Conservation (phyloP, 2,329 filamentous ascomycete species). For the Fusarium coicis region DNA sequence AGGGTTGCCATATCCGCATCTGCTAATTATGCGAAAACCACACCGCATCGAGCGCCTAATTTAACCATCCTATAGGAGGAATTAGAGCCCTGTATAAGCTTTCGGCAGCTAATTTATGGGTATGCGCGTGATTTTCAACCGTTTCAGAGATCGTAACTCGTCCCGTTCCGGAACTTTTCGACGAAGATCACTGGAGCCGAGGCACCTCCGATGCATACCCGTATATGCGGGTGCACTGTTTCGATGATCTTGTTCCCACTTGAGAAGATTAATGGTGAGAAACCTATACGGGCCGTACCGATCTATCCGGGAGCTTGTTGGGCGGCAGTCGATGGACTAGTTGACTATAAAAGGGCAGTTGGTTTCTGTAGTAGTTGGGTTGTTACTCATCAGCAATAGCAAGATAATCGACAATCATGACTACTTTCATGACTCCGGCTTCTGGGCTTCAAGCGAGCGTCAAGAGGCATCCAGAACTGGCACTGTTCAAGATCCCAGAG, state of each 20-base stretch:
- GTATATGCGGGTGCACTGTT: not conserved
- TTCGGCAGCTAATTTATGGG: not conserved
- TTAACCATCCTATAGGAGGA: not conserved
- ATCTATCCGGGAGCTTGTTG: not conserved
- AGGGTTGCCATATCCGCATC: not conserved
- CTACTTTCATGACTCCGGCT: not conserved
- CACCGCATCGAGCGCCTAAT: not conserved
- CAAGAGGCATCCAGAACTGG: not conserved
- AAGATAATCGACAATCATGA: not conserved
- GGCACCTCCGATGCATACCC: not conserved
- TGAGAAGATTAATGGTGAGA: not conserved
- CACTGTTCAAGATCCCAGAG: slow-evolving; percentile 25
- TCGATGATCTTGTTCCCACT: not conserved
- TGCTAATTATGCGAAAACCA: not conserved
- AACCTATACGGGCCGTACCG: not conserved
- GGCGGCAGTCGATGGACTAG: not conserved
- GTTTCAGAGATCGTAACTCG: not conserved
- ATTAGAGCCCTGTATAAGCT: not conserved
- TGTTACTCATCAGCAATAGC: not conserved
- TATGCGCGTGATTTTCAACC: not conserved
- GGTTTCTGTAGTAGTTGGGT: not conserved
- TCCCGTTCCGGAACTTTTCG: not conserved
- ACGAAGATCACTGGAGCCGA: not conserved
- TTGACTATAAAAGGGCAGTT: not conserved
- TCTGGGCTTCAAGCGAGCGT: not conserved